phyloP scores from a whole-genome alignment of 306 rosid species.

The Trifolium dubium region DNA sequence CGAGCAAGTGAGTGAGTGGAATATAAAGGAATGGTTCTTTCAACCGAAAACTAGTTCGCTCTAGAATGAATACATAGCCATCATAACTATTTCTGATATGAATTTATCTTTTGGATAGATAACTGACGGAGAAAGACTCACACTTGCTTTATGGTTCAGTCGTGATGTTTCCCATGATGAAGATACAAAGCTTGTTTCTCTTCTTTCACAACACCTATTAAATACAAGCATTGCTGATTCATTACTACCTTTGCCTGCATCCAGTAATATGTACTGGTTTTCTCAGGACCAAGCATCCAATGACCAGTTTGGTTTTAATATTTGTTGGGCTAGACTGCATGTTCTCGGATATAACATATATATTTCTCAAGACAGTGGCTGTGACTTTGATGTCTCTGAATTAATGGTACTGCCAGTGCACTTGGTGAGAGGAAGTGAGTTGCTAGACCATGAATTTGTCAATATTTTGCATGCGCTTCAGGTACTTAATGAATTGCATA shows the following conservation, averaged over 20 bases:
- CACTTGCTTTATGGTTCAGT: constrained; percentile 89
- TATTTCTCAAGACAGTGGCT: constrained; percentile 49
- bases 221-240: constrained; percentile 47
- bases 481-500: constrained; percentile 52
- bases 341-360: constrained; percentile 66
- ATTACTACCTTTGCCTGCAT: constrained; percentile 75
- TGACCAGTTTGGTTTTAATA: constrained; percentile 62
- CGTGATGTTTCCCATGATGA: constrained; percentile 87
- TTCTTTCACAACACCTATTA: constrained; percentile 61
- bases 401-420: constrained; percentile 53
- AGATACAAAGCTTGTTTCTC: constrained; percentile 76
- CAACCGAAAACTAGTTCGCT: constrained; percentile 1
- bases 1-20: neutral
- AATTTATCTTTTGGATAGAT: constrained; percentile 58
- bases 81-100: constrained; percentile 43
- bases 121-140: constrained; percentile 87
- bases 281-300: constrained; percentile 59
- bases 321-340: constrained; percentile 87
- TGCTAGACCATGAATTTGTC: constrained; percentile 63
- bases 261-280: constrained; percentile 89
- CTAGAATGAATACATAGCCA: constrained; percentile 24
- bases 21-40: constrained; percentile 1
- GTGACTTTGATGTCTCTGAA: constrained; percentile 55
- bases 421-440: constrained; percentile 61
- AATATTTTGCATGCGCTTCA: constrained; percentile 93